phyloP scores from a whole-genome alignment of 2,329 filamentous ascomycete species.

The Ceratocystiopsis sp. region DNA sequence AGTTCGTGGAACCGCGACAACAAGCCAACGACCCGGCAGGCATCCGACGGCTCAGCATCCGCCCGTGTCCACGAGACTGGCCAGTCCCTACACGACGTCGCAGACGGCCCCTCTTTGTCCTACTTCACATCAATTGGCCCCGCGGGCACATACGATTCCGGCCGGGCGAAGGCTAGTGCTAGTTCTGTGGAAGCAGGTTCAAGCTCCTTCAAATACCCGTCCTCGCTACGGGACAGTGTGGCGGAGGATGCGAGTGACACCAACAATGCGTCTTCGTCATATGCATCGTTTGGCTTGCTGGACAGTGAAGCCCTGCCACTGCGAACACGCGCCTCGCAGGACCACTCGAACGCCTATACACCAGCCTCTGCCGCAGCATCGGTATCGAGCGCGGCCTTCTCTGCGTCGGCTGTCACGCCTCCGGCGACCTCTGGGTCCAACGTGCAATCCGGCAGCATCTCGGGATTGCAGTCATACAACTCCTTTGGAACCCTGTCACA shows the following conservation, averaged over 20 bases:
- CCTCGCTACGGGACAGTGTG: slow-evolving; percentile 2
- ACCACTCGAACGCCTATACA: neutral
- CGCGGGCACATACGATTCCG: slow-evolving; percentile 12
- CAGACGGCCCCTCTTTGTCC: slow-evolving; percentile 22
- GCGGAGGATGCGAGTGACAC: neutral
- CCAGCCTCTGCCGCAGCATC: slow-evolving; percentile 1
- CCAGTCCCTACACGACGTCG: slow-evolving; percentile 17
- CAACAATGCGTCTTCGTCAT: too few species aligned
- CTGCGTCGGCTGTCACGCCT: neutral
- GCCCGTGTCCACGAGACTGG: too few species aligned
- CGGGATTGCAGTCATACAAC: neutral
- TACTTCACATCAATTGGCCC: slow-evolving; percentile 29
- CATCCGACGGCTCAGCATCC: too few species aligned
- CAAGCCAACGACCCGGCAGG: too few species aligned
- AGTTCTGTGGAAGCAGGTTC: slow-evolving; percentile 28
- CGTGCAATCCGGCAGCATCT: neutral
- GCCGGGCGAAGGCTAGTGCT: slow-evolving; percentile 16
- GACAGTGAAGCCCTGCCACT: slow-evolving; percentile 2
- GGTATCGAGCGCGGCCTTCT: slow-evolving; percentile 1
- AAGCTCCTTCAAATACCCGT: slow-evolving; percentile 23
- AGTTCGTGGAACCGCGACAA: too few species aligned
- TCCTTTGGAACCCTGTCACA: slow-evolving; percentile 12
- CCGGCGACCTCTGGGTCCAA: too few species aligned
- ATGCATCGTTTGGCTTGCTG: neutral
- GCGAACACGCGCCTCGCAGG: neutral